Conservation (phyloP, 2,329 filamentous ascomycete species). For the Ascochyta viciae-villosae region DNA sequence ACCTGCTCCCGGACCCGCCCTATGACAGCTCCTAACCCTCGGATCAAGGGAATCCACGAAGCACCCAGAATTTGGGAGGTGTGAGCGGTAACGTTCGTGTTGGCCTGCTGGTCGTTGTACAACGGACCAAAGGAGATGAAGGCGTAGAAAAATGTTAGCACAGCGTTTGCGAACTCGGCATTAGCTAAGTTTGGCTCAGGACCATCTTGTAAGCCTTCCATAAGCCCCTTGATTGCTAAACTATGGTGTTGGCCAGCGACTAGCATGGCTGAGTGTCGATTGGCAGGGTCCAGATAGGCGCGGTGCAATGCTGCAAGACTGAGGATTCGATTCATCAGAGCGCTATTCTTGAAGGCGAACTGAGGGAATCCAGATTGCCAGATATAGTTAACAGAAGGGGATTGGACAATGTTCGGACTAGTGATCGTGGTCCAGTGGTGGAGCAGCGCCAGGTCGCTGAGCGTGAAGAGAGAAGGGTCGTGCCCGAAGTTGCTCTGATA, state of each 20-base stretch:
- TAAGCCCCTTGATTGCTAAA: slow-evolving; percentile 19
- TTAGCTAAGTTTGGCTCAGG: slow-evolving; percentile 2
- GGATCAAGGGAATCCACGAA: slow-evolving; percentile 30
- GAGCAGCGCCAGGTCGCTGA: slow-evolving; percentile 24
- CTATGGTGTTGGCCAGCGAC: slow-evolving; percentile 22
- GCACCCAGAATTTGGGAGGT: slow-evolving; percentile 25
- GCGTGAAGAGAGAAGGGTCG: slow-evolving; percentile 11
- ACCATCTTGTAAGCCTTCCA: slow-evolving; percentile 9
- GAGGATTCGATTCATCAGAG: slow-evolving; percentile 26
- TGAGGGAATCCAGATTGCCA: slow-evolving; percentile 22
- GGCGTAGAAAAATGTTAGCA: slow-evolving; percentile 16
- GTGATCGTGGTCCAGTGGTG: slow-evolving; percentile 28
- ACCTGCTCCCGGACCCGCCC: slow-evolving; percentile 15
- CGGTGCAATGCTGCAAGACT: slow-evolving; percentile 23
- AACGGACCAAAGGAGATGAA: slow-evolving; percentile 29
- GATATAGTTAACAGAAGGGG: slow-evolving; percentile 18
- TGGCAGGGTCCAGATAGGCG: slow-evolving; percentile 22
- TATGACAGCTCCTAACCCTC: slow-evolving; percentile 21
- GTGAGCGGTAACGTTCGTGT: background rate
- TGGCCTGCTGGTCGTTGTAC: slow-evolving; percentile 10
- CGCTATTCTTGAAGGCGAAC: slow-evolving; percentile 16
- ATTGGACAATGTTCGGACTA: slow-evolving; percentile 19
- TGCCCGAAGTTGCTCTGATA: slow-evolving; percentile 1
- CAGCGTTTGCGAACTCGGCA: slow-evolving; percentile 23
- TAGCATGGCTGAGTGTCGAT: slow-evolving; percentile 11